Evolutionary conservation across 2,329 filamentous ascomycete genomes (phyloP).

Genomic region (Pyricularia sp.): DNA sequence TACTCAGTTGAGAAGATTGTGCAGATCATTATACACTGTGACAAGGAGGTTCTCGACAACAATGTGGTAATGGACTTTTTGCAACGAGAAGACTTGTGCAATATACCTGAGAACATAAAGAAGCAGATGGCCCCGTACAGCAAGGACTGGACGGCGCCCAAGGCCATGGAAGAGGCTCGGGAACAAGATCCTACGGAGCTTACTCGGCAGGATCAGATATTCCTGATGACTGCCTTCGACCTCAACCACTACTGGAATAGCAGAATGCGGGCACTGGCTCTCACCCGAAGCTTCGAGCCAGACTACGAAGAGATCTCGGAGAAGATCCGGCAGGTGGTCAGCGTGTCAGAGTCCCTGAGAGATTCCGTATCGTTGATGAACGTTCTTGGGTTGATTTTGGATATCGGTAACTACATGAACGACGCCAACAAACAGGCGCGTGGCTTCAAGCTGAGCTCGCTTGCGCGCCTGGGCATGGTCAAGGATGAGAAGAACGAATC

Average conservation of each 20-base stretch:
- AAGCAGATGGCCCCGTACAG: conserved; percentile 93
- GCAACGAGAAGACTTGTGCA: conserved; percentile 84
- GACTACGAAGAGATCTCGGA: conserved; percentile 87
- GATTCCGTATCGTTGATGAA: conserved; percentile 93
- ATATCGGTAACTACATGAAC: conserved; percentile 99
- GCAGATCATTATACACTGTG: conserved; percentile 91
- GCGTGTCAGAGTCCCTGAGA: conserved; percentile 75
- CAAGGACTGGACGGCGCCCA: conserved; percentile 88
- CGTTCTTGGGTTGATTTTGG: conserved; percentile 85
- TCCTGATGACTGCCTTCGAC: conserved; percentile 83
- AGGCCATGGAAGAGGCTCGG: conserved; percentile 61
- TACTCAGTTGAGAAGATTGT: conserved; percentile 72
- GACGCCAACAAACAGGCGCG: conserved; percentile 96
- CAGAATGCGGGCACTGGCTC: conserved; percentile 76
- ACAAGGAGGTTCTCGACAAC: conserved; percentile 78
- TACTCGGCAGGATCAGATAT: conserved; percentile 91
- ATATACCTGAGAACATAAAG: conserved; percentile 75
- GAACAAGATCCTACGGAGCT: conserved; percentile 82
- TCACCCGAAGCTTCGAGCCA: conserved; percentile 70
- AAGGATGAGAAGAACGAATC: conserved; percentile 99
- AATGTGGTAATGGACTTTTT: conserved; percentile 92
- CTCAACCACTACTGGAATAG: conserved; percentile 98
- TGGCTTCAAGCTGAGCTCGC: conserved; percentile 93
- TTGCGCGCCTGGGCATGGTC: conserved; percentile 87
- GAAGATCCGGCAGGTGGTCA: conserved; percentile 76